Conservation (phyloP, 495 filamentous ascomycete species). For the Hypoxylon rickii region DNA sequence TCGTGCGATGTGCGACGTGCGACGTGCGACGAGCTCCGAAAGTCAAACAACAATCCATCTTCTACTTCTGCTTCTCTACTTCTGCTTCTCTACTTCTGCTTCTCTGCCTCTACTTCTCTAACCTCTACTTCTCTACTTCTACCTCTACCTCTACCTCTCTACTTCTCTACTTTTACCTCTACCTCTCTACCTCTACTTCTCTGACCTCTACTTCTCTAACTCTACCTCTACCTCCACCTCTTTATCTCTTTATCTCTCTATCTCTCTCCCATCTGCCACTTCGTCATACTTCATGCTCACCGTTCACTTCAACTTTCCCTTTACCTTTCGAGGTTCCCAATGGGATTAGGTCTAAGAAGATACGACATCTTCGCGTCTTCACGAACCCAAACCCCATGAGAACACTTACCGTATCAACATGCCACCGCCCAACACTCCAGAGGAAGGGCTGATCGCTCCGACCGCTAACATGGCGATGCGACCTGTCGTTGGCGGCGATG, state of each 20-base stretch:
- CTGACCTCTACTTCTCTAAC: too few species aligned
- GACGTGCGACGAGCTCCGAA: not conserved
- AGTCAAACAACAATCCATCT: not conserved
- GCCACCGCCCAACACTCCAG: constrained; percentile 43
- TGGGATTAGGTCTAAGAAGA: constrained; percentile 4
- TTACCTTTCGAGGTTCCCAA: too few species aligned
- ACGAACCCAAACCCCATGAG: constrained; percentile 15
- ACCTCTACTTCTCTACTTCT: not conserved
- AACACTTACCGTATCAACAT: constrained; percentile 17
- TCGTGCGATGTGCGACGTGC: not conserved
- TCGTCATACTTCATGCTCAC: too few species aligned
- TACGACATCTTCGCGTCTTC: too few species aligned
- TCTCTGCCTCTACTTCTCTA: too few species aligned
- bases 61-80: not conserved
- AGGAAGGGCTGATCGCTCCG: constrained; percentile 36
- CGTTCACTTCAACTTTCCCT: too few species aligned
- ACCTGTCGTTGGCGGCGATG: constrained; percentile 14
- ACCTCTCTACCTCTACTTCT: not conserved
- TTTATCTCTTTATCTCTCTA: too few species aligned
- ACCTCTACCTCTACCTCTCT: not conserved
- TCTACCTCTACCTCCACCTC: not conserved
- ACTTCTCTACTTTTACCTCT: not conserved
- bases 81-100: too few species aligned
- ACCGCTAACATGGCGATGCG: constrained; percentile 28
- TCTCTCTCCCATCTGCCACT: too few species aligned